Evolutionary conservation across 2,329 filamentous ascomycete species (phyloP).

Genomic region (Botrytis pseudocinerea): DNA sequence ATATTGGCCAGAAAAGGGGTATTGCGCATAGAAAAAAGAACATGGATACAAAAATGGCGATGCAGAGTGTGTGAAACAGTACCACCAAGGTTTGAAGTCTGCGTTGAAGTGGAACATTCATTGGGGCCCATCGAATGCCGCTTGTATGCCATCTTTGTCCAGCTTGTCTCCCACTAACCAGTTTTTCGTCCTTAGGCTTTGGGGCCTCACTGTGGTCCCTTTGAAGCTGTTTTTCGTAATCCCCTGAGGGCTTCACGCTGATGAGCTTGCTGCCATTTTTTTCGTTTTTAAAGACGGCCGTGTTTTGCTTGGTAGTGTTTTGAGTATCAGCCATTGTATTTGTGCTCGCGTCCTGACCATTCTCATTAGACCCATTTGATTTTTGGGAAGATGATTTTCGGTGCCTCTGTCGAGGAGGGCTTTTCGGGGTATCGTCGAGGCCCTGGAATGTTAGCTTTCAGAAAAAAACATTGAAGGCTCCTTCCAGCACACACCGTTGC

Average conservation of each 20-base stretch:
- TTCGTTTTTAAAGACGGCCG: slow-evolving; percentile 32
- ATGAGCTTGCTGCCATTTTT: slow-evolving; percentile 31
- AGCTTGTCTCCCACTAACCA: slow-evolving; percentile 39
- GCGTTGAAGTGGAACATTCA: slow-evolving; percentile 69
- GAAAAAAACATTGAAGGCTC: not conserved
- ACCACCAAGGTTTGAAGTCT: slow-evolving; percentile 78
- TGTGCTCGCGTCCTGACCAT: slow-evolving; percentile 13
- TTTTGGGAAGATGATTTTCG: slow-evolving; percentile 35
- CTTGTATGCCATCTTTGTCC: slow-evolving; percentile 41
- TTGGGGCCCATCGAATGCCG: slow-evolving; percentile 80
- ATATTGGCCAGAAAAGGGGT: slow-evolving; percentile 83
- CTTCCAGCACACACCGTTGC: slow-evolving; percentile 32
- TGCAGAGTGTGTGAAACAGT: slow-evolving; percentile 69
- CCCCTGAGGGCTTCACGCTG: slow-evolving; percentile 33
- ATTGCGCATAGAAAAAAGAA: slow-evolving; percentile 94
- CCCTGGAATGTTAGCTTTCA: slow-evolving; percentile 32
- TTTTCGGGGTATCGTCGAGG: slow-evolving; percentile 37
- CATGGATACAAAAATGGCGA: slow-evolving; percentile 68
- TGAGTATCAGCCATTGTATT: slow-evolving; percentile 13
- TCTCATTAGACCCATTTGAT: slow-evolving; percentile 28
- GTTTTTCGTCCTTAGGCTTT: slow-evolving; percentile 31
- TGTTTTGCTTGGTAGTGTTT: slow-evolving; percentile 24
- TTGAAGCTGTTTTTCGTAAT: slow-evolving; percentile 29
- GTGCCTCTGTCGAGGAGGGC: slow-evolving; percentile 34
- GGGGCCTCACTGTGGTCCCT: slow-evolving; percentile 26